Conservation (phyloP, 2,329 filamentous ascomycete species). For the Trichophyton rubrum region DNA sequence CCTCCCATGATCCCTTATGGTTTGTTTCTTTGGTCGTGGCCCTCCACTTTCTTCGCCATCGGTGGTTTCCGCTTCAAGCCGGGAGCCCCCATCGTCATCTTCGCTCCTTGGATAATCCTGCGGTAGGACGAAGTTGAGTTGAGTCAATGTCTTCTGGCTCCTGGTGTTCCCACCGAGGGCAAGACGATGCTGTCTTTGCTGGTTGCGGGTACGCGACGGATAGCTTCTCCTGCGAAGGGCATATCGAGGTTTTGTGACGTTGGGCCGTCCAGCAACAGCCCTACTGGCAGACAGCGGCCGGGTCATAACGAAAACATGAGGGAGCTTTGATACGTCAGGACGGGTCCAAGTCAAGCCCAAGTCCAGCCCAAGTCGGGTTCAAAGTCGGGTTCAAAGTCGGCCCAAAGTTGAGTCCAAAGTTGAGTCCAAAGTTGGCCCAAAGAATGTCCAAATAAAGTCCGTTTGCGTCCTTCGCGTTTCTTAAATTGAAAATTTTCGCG, state of each 20-base stretch:
- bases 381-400: not conserved
- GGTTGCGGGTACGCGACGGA: not conserved
- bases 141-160: conserved; percentile 30
- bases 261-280: not conserved
- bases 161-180: conserved; percentile 13
- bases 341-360: not conserved
- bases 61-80: conserved; percentile 19
- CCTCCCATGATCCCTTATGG: not conserved
- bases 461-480: not conserved
- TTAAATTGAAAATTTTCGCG: not conserved
- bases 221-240: not conserved
- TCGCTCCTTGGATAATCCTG: conserved; percentile 12
- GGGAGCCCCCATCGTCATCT: conserved; percentile 21
- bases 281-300: not conserved
- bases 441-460: not conserved
- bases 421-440: no score
- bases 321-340: not conserved
- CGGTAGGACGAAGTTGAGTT: conserved; percentile 29
- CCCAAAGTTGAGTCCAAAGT: not conserved
- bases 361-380: not conserved
- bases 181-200: conserved; percentile 10
- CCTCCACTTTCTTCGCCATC: conserved; percentile 10
- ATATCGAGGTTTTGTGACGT: not conserved
- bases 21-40: not conserved
- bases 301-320: not conserved